These are phyloP conservation scores for Annulohypoxylon bovei DNA, from an alignment of 495 filamentous ascomycete genomes.

Conservation along the genomic window DNA sequence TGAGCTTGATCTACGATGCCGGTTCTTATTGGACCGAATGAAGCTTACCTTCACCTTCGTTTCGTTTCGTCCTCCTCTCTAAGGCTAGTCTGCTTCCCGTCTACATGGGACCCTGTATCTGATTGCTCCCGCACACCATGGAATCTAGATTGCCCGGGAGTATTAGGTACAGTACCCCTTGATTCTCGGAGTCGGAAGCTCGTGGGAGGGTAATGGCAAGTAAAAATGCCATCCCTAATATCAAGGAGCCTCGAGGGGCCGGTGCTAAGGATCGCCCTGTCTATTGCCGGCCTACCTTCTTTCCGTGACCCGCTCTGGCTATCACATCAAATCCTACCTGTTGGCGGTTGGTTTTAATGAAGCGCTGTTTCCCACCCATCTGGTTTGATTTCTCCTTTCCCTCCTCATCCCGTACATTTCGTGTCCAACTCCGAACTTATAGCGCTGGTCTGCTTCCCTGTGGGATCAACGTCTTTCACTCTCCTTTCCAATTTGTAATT, in stretches of 20 bases:
- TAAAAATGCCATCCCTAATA: slow-evolving; percentile 20
- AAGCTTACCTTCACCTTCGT: slow-evolving; percentile 20
- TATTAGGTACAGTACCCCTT: slow-evolving; percentile 22
- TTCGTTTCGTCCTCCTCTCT: slow-evolving; percentile 38
- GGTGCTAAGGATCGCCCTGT: slow-evolving; percentile 39
- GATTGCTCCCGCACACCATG: slow-evolving; percentile 18
- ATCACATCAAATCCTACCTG: slow-evolving; percentile 29
- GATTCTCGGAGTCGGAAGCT: slow-evolving; percentile 41
- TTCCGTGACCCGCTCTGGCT: slow-evolving; percentile 45
- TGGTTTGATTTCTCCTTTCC: slow-evolving; percentile 40
- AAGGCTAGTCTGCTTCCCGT: slow-evolving; percentile 18
- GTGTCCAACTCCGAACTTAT: slow-evolving; percentile 54
- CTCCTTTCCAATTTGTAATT: slow-evolving; percentile 54
- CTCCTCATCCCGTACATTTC: slow-evolving; percentile 47
- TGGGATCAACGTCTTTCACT: slow-evolving; percentile 54
- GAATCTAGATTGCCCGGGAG: slow-evolving; percentile 42
- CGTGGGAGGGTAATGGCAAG: slow-evolving; percentile 24
- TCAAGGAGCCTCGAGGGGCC: slow-evolving; percentile 43
- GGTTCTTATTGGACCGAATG: slow-evolving; percentile 27
- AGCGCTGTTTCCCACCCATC: slow-evolving; percentile 50
- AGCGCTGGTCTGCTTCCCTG: slow-evolving; percentile 67
- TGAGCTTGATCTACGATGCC: slow-evolving; percentile 28
- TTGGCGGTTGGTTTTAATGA: slow-evolving; percentile 43
- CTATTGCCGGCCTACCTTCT: slow-evolving; percentile 42
- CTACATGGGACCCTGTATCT: slow-evolving; percentile 10